Conservation (phyloP, 345 rosid genomes). For the Boechera stricta region DNA sequence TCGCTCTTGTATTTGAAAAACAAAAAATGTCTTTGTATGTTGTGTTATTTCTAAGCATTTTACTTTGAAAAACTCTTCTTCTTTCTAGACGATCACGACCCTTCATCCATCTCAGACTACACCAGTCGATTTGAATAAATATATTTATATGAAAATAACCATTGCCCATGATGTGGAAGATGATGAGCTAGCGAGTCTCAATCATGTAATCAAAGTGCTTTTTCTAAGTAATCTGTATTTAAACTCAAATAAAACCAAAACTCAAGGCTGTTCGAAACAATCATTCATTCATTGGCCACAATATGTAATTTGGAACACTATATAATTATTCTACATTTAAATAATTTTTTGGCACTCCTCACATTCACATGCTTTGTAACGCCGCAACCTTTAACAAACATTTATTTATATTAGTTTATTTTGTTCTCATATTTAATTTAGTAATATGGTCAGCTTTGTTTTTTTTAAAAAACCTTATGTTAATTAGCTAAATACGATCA, state of each 20-base stretch:
- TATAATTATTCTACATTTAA: neutral
- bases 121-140: neutral
- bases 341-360: neutral
- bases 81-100: constrained; percentile 36
- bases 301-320: constrained; percentile 31
- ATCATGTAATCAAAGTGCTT: constrained; percentile 32
- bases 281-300: constrained; percentile 31
- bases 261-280: constrained; percentile 39
- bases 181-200: constrained; percentile 45
- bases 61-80: neutral
- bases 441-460: neutral
- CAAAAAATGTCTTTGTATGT: neutral
- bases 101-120: constrained; percentile 31
- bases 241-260: constrained; percentile 36
- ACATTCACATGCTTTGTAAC: constrained; percentile 40
- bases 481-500: neutral
- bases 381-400: constrained; percentile 31
- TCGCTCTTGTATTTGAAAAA: constrained; percentile 34
- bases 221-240: neutral
- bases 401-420: neutral
- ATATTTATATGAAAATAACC: neutral
- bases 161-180: neutral
- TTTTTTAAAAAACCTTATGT: no score
- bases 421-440: neutral
- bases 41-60: constrained; percentile 39